phyloP scores from a whole-genome alignment of 441 rosid genomes.

The Iberis amara region DNA sequence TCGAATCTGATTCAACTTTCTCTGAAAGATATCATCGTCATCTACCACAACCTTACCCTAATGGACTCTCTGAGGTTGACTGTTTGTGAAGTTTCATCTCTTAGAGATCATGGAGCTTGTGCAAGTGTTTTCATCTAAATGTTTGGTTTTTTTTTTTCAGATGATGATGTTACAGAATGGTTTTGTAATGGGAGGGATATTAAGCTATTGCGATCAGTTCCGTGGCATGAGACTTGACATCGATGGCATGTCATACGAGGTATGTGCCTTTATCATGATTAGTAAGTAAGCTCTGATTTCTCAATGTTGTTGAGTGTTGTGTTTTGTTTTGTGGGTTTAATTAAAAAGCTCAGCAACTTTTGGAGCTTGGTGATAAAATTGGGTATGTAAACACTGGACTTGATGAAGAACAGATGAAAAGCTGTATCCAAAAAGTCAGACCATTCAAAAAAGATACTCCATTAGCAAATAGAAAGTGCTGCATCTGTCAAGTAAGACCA shows the following conservation, averaged over 20 bases:
- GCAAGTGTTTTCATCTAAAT: neutral
- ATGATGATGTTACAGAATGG: conserved; percentile 62
- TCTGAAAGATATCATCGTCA: conserved; percentile 61
- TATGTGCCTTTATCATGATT: conserved; percentile 11
- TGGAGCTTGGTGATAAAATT: conserved; percentile 90
- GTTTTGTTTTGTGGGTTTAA: conserved; percentile 4
- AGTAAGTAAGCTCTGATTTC: neutral
- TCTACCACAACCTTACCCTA: conserved; percentile 62
- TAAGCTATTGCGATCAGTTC: conserved; percentile 47
- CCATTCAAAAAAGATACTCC: conserved; percentile 28
- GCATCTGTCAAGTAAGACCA: conserved; percentile 67
- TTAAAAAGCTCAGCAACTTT: conserved; percentile 62
- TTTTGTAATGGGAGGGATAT: conserved; percentile 63
- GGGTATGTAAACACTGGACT: conserved; percentile 83
- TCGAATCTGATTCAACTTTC: conserved; percentile 40
- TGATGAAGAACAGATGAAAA: conserved; percentile 60
- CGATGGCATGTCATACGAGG: conserved; percentile 91
- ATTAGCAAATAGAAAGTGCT: conserved; percentile 61
- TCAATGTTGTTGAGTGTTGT: conserved; percentile 5
- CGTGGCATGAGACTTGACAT: conserved; percentile 75
- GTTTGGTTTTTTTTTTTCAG: conserved; percentile 37
- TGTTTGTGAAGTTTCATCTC: neutral
- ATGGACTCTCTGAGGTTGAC: conserved; percentile 74
- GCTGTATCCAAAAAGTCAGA: conserved; percentile 56
- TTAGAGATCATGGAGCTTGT: conserved; percentile 6